Conservation (phyloP, 345 rosid species). For the Arabidopsis arenosa region DNA sequence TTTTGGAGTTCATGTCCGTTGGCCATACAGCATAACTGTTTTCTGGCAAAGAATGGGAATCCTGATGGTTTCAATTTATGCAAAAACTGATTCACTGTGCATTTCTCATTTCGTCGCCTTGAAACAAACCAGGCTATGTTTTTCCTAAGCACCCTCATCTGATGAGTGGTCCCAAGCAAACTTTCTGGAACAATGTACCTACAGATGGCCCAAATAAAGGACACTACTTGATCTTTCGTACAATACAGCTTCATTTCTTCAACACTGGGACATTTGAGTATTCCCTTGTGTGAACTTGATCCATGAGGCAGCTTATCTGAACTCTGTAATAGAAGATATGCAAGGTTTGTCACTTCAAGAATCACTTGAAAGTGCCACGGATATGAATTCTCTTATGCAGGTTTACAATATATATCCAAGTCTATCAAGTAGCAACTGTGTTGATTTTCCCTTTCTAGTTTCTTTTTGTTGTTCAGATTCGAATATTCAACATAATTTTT, state of each 20-base stretch:
- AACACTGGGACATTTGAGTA: conserved; percentile 31
- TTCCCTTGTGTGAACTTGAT: conserved; percentile 27
- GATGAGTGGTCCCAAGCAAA: conserved; percentile 69
- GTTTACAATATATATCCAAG: neutral
- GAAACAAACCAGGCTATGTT: conserved; percentile 70
- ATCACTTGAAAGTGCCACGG: conserved; percentile 18
- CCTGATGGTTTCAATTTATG: conserved; percentile 58
- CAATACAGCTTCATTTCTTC: conserved; percentile 55
- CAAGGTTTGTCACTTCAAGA: conserved; percentile 6
- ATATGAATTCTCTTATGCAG: conserved; percentile 6
- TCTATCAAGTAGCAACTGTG: conserved; percentile 7
- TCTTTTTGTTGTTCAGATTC: neutral
- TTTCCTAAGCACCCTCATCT: conserved; percentile 67
- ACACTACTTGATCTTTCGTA: conserved; percentile 66
- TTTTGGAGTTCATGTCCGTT: conserved; percentile 39
- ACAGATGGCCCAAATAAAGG: conserved; percentile 84
- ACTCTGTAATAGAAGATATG: conserved; percentile 47
- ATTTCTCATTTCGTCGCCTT: conserved; percentile 71
- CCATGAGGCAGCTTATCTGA: conserved; percentile 32
- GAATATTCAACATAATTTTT: neutral
- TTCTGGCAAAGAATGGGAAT: conserved; percentile 58
- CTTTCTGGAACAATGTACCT: conserved; percentile 71
- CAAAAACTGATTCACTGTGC: conserved; percentile 65
- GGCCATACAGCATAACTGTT: conserved; percentile 45
- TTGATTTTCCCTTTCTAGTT: neutral